phyloP scores from a whole-genome alignment of 345 rosid genomes.

The Pugionium cornutum region DNA sequence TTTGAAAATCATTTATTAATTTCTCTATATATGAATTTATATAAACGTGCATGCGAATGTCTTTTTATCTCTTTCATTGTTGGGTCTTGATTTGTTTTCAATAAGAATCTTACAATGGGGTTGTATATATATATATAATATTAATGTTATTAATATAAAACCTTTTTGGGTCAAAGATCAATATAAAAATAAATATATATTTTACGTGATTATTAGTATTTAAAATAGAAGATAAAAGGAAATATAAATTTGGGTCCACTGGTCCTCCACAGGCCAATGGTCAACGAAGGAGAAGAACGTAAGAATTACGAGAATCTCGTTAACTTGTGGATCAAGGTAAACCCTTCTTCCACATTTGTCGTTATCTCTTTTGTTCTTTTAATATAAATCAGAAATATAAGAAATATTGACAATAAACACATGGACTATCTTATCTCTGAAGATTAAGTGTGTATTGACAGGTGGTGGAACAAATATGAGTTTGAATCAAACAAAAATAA shows the following conservation, averaged over 20 bases:
- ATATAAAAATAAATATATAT: not conserved
- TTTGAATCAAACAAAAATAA: not conserved
- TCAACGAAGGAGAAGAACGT: conserved; percentile 31
- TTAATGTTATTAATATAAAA: too few species aligned
- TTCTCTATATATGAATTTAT: not conserved
- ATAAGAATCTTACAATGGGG: not conserved
- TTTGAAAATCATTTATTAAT: not conserved
- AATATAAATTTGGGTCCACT: conserved; percentile 11
- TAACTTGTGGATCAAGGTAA: conserved; percentile 18
- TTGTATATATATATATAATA: not conserved
- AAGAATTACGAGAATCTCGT: conserved; percentile 36
- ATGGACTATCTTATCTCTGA: not conserved
- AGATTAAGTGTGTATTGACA: conserved; percentile 42
- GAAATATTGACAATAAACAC: too few species aligned
- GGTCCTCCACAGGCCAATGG: conserved; percentile 15
- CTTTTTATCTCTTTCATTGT: not conserved
- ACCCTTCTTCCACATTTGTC: not conserved
- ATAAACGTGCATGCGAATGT: not conserved
- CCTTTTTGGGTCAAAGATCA: too few species aligned
- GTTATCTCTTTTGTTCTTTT: too few species aligned
- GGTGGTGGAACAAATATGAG: conserved; percentile 49
- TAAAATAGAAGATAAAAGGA: not conserved
- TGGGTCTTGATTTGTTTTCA: not conserved
- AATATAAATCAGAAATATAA: too few species aligned
- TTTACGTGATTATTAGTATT: conserved; percentile 15